These are phyloP conservation scores for Diaporthe amygdali DNA, from an alignment of 2,329 filamentous ascomycete genomes.

Conservation along the genomic window DNA sequence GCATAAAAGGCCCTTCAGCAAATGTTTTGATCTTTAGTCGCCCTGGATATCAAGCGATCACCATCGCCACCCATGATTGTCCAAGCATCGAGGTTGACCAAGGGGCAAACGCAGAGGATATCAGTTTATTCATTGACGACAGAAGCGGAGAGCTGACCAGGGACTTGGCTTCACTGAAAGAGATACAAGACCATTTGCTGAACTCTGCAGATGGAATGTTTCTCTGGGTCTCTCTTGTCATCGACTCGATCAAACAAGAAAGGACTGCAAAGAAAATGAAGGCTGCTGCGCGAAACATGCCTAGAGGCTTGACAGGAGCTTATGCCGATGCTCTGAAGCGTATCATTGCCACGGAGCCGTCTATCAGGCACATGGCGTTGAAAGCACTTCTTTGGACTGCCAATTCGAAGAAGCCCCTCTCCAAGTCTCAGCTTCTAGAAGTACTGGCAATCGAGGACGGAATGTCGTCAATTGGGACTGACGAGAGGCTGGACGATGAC, in stretches of 20 bases:
- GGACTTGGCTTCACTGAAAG: background rate
- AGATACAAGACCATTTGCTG: background rate
- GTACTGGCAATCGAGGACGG: background rate
- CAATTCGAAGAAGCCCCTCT: background rate
- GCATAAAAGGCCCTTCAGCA: background rate
- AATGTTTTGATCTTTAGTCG: background rate
- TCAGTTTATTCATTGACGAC: background rate
- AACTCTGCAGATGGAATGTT: background rate
- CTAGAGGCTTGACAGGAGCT: background rate
- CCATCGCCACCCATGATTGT: background rate
- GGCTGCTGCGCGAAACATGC: background rate
- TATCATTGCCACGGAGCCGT: background rate
- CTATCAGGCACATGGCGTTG: background rate
- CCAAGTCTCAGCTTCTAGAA: background rate
- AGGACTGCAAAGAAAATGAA: slow-evolving; percentile 14
- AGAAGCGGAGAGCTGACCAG: background rate
- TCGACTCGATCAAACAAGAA: slow-evolving; percentile 2
- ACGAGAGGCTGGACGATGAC: background rate
- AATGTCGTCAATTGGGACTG: background rate
- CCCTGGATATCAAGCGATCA: background rate
- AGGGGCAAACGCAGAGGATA: background rate
- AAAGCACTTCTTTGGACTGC: background rate
- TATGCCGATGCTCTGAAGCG: background rate
- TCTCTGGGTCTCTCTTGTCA: background rate
- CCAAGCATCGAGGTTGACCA: slow-evolving; percentile 5